Evolutionary conservation across 1,284 basidiomycete species (phyloP), one percentile per base, ranked within the genome.

Genomic region (Chiua sp.): DNA sequence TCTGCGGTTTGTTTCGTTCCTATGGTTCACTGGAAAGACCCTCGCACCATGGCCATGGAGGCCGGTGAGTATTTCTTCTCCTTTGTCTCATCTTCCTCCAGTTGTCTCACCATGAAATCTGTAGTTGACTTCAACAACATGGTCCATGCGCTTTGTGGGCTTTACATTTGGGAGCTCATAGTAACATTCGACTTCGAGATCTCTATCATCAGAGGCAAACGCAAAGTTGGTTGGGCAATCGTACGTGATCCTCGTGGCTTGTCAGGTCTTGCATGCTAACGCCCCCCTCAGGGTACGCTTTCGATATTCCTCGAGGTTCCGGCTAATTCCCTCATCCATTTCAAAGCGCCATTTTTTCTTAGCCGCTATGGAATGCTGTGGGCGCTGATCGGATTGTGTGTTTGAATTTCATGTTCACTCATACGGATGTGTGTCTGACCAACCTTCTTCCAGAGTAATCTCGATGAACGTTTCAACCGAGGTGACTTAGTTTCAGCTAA

Each of bases 121-220:
- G n/a, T 60, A 89, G 87, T 74, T 51, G 80, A 81, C 53, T 87
- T 88, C 68, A 75, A 76, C 53, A 84, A 86, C 63, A 68, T 88
- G 51, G 79, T 88, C 33, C 86, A 87, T 66, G 74, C 79, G 28
- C 78, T 87, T 57, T 85, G 86, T 63, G 89, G 89, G 35, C 68
- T 88, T 39, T 87, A 87, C 64, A 59, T 86, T 26, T 91, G 88
- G 88, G 89, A 91, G 70, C 63, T 91, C 44, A 78, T 85, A 63
- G 75, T 80, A 64, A 89, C 88, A 7, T 81, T 75, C 56, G 79
- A 79, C 59, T 90, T 91, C 65, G 89, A 91, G 67, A 83, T 82
- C 81, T 87, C 87, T 30, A 68, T 91, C 46, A 62, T 90, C 48
- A 81, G 78, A 30, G 67, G 81, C 30, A 79, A 79, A 59, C 81